Base-by-base conservation (phyloP, 163 green algal genomes). In the Coccomyxa subellipsoidea region DNA sequence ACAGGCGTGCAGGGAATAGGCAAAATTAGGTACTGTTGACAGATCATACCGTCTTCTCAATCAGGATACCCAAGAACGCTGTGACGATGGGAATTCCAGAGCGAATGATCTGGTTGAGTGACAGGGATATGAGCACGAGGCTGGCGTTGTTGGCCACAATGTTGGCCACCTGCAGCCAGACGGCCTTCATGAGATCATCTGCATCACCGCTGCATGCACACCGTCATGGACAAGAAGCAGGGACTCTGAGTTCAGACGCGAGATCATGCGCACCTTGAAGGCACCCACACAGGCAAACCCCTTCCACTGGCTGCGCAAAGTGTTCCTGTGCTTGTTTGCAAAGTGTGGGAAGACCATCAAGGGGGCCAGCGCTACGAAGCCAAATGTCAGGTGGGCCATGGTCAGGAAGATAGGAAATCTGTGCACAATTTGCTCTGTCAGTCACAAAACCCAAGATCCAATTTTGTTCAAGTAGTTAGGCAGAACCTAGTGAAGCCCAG, bases 391-490 rank as follows among this genome's bases (percentile, higher is more conserved):
- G 29, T 79, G 73, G 21, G 18, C 35, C 31, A 54, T 54, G 18
- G 73, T 79, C 37, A 79, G 73, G 23, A 79, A 59, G 36, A 79
- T 79, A 0, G 73, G 73, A 40, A 77, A 77, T 31, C 70, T 77
- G 70, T 31, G 40, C 5, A 73, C 18, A 73, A 73, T 12, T 18
- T 59, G 47, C 47, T 23, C 4, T 32, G n/a, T 36, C 66, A 34
- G 7, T 5, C 6, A 73, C 29, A 27, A 21, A 18, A 12, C 47
- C 12, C 18, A 12, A 66, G 47, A 66, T 66, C 47, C 12, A 12
- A 66, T 12, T 12, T 29, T 18, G 12, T 66, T 66, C 18, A 32
- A 32, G 66, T 34, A 34, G 66, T 59, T 25, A 15, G 29, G 70
- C 70, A 77, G 8, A 77, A 32, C 70, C 29, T 3, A 77, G 32